Evolutionary conservation across 768 basidiomycete genomes (phyloP).

Genomic region (Serendipita sp.): DNA sequence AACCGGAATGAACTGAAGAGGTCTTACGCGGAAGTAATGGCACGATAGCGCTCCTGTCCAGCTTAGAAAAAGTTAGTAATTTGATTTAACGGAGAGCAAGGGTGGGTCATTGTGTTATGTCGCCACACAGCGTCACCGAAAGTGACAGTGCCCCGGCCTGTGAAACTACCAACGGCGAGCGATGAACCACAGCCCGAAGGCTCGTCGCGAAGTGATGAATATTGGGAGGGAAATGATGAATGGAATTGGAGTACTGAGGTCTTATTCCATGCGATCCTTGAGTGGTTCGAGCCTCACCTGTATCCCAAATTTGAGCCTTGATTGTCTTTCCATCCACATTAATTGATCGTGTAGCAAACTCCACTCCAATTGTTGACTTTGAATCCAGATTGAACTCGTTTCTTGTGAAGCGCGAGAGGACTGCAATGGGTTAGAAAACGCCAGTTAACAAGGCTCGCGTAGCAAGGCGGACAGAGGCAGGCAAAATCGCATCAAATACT

Average conservation of each 20-base stretch:
- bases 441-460: constrained; percentile 6
- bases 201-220: not conserved
- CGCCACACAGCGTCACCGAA: not conserved
- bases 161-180: not conserved
- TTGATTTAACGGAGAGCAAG: not conserved
- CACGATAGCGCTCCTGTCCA: constrained; percentile 36
- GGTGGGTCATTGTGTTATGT: not conserved
- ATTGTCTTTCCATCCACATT: constrained; percentile 93
- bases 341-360: constrained; percentile 93
- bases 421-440: constrained; percentile 31
- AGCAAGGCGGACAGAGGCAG: not conserved
- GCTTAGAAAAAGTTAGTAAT: constrained; percentile 17
- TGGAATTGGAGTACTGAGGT: not conserved
- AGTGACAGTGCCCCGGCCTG: not conserved
- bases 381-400: constrained; percentile 99
- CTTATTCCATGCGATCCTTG: not conserved
- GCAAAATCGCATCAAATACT: constrained; percentile 18
- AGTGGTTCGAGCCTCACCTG: constrained; percentile 41
- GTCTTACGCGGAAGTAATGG: constrained; percentile 32
- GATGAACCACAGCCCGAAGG: not conserved
- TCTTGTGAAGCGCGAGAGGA: constrained; percentile 98
- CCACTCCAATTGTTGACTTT: constrained; percentile 98
- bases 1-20: not conserved
- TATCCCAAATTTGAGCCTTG: constrained; percentile 99
- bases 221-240: too few relatives aligned